These are phyloP conservation scores for Periglandula ipomoeae DNA, from an alignment of 2,329 filamentous ascomycete species.

Conservation along the genomic window DNA sequence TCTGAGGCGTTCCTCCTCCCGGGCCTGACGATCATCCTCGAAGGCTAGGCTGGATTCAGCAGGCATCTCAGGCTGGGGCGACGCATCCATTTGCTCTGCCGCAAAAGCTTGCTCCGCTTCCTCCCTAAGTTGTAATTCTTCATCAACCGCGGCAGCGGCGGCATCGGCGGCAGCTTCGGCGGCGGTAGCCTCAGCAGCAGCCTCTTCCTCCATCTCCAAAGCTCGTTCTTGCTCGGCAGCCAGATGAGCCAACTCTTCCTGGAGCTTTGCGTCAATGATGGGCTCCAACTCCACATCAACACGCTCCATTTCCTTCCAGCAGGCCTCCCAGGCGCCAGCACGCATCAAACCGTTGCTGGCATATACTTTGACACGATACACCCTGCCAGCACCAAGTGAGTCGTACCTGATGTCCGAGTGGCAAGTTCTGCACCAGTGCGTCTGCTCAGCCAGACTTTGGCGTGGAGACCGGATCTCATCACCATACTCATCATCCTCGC, in stretches of 20 bases:
- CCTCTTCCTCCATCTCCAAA: conserved; percentile 21
- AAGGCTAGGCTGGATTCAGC: conserved; percentile 6
- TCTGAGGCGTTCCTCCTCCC: conserved; percentile 41
- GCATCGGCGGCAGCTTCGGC: conserved; percentile 12
- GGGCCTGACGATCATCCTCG: conserved; percentile 26
- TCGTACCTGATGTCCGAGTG: conserved; percentile 46
- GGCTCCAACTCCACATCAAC: conserved; percentile 89
- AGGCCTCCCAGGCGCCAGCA: conserved; percentile 82
- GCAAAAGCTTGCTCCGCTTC: conserved; percentile 12
- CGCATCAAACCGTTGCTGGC: conserved; percentile 93
- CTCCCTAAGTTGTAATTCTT: conserved; percentile 16
- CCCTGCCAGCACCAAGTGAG: conserved; percentile 41
- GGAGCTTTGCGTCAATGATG: conserved; percentile 49
- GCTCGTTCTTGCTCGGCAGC: conserved; percentile 35
- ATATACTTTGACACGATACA: conserved; percentile 79
- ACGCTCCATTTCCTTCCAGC: conserved; percentile 98
- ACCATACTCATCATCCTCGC: conserved; percentile 35
- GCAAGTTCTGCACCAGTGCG: conserved; percentile 50
- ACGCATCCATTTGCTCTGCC: conserved; percentile 10
- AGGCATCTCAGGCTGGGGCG: conserved; percentile 10
- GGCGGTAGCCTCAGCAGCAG: conserved; percentile 9
- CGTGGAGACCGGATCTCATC: conserved; percentile 19
- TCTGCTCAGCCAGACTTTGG: conserved; percentile 20
- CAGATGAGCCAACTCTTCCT: conserved; percentile 51
- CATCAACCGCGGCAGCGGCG: conserved; percentile 8